These are phyloP conservation scores for Termitomyces sp. DNA, from an alignment of 768 basidiomycete species.

Conservation along the genomic window DNA sequence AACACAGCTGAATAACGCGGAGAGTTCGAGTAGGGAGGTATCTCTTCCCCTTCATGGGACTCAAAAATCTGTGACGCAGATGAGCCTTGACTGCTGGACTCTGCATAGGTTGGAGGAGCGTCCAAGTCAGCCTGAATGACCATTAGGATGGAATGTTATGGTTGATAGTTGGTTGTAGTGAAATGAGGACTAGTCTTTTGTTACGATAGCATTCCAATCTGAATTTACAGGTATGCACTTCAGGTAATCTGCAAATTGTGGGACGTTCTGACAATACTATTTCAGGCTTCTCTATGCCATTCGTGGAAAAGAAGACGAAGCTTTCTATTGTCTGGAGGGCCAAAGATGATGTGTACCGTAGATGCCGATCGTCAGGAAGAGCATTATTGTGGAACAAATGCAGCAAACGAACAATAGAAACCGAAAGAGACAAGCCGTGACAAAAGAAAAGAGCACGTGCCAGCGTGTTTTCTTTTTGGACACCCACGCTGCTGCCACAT, in stretches of 20 bases:
- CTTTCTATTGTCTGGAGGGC: neutral
- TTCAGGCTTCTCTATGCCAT: neutral
- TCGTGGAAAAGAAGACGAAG: neutral
- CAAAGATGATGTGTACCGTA: neutral
- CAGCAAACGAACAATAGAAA: neutral
- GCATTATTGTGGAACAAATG: neutral
- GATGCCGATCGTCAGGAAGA: neutral
- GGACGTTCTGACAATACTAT: neutral
- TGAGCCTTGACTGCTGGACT: neutral
- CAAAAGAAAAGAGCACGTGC: neutral
- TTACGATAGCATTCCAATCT: neutral
- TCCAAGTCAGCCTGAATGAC: neutral
- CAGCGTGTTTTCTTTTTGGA: too few species aligned
- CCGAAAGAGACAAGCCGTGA: too few species aligned
- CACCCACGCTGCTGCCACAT: too few species aligned
- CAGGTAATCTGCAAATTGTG: neutral
- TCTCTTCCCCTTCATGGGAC: neutral
- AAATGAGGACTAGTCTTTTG: neutral
- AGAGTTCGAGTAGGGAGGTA: neutral
- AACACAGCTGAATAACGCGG: constrained; percentile 9
- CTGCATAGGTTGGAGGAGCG: neutral
- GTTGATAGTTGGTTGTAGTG: neutral
- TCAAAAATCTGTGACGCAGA: neutral
- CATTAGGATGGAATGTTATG: neutral
- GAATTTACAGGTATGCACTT: neutral